phyloP scores from a whole-genome alignment of 1,139 yeast species.

The Yamadazyma mexicana region DNA sequence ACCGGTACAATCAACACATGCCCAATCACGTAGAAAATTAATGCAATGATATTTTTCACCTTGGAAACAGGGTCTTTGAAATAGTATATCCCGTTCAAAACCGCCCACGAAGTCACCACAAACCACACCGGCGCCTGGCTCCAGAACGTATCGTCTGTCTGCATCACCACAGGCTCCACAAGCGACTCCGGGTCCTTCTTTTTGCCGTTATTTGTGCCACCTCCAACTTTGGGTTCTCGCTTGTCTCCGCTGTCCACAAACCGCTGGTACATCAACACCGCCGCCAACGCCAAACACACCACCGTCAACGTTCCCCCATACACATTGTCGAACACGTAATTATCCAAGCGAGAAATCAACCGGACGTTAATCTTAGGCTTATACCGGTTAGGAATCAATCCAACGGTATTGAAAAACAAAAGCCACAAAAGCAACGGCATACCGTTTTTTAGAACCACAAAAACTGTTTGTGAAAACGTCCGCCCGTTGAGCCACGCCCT shows the following conservation, averaged over 20 bases:
- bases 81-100: constrained; percentile 40
- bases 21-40: constrained; percentile 60
- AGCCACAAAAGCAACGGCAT: constrained; percentile 60
- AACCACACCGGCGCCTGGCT: constrained; percentile 25
- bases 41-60: constrained; percentile 54
- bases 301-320: constrained; percentile 18
- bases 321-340: constrained; percentile 28
- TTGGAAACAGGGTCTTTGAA: constrained; percentile 30
- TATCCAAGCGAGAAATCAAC: constrained; percentile 43
- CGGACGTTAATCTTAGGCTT: constrained; percentile 59
- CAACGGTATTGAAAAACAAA: constrained; percentile 59
- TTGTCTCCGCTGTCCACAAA: not conserved
- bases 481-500: constrained; percentile 35
- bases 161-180: not conserved
- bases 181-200: not conserved
- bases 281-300: constrained; percentile 11
- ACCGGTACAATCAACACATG: constrained; percentile 63
- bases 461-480: constrained; percentile 23
- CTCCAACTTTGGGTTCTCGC: not conserved
- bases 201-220: not conserved
- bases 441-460: constrained; percentile 48
- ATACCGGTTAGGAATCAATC: constrained; percentile 52
- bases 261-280: constrained; percentile 3
- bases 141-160: constrained; percentile 3
- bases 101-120: constrained; percentile 35